Percentiles rank a stretch among this genome's conserved stretches.
Conservation (phyloP, 495 filamentous ascomycete genomes). For the Xylaria intraflava region DNA sequence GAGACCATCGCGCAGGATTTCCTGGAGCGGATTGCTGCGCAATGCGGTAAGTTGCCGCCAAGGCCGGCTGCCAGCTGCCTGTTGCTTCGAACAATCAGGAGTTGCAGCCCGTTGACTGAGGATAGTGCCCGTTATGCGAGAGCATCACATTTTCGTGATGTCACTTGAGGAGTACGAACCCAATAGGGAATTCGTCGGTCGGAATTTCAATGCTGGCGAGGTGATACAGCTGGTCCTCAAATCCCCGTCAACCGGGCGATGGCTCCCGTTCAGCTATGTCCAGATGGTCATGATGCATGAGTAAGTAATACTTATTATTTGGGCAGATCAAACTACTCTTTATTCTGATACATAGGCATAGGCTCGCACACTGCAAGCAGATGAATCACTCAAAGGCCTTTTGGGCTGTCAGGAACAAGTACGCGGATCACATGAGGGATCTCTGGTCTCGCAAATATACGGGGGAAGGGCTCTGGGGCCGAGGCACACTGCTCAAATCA, state of each 20-base stretch:
- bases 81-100: background rate
- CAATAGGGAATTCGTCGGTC: slow-evolving; percentile 67
- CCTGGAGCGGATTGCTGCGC: slow-evolving; percentile 68
- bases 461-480: slow-evolving; percentile 73
- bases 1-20: slow-evolving; percentile 58
- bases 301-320: slow-evolving; percentile 13
- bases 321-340: background rate
- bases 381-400: slow-evolving; percentile 75
- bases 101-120: slow-evolving; percentile 4
- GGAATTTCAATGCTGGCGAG: slow-evolving; percentile 83
- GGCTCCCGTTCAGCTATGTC: slow-evolving; percentile 69
- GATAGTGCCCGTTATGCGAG: slow-evolving; percentile 61
- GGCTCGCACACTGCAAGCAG: slow-evolving; percentile 69
- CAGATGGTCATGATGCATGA: slow-evolving; percentile 85
- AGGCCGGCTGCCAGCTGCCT: background rate
- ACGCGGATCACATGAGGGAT: slow-evolving; percentile 54
- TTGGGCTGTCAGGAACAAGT: slow-evolving; percentile 65
- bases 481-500: slow-evolving; percentile 52
- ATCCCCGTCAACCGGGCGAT: slow-evolving; percentile 50
- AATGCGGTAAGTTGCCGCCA: slow-evolving; percentile 45
- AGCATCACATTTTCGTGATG: slow-evolving; percentile 59
- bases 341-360: slow-evolving; percentile 23
- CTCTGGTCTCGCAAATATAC: slow-evolving; percentile 61
- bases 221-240: slow-evolving; percentile 72
- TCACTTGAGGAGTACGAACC: slow-evolving; percentile 70